These are phyloP conservation scores for Trypanosoma mega DNA, from an alignment of 208 protist genomes.

Conservation along the genomic window DNA sequence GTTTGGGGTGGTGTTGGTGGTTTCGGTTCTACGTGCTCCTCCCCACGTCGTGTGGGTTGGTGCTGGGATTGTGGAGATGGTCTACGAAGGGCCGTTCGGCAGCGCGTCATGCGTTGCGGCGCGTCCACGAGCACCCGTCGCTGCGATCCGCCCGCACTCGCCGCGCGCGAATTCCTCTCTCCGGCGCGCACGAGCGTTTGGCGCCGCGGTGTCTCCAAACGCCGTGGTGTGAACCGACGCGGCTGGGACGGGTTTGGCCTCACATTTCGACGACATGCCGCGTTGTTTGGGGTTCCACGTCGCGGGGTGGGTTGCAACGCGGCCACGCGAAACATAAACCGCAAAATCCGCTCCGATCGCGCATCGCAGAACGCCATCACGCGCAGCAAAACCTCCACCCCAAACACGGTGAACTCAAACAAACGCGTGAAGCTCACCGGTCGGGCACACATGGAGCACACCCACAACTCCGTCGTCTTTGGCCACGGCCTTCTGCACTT, in stretches of 20 bases:
- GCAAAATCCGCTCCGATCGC: constrained; percentile 52
- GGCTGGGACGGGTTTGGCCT: too few species aligned
- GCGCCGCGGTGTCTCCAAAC: not conserved
- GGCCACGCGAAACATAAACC: constrained; percentile 60
- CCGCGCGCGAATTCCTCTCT: not conserved
- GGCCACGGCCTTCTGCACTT: constrained; percentile 34
- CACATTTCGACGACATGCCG: too few species aligned
- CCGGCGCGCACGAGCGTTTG: not conserved
- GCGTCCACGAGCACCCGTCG: constrained; percentile 9
- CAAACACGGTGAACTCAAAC: constrained; percentile 54
- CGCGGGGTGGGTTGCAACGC: too few species aligned
- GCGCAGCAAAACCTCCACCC: constrained; percentile 43
- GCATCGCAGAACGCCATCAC: constrained; percentile 75
- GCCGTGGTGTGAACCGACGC: too few species aligned
- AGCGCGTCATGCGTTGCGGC: too few species aligned
- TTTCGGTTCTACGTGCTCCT: too few species aligned
- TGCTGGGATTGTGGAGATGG: constrained; percentile 3
- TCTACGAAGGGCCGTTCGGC: too few species aligned
- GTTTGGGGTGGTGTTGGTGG: too few species aligned
- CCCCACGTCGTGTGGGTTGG: too few species aligned
- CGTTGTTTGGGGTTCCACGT: too few species aligned
- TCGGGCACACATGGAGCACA: constrained; percentile 54
- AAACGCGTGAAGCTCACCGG: constrained; percentile 61
- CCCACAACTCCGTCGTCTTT: constrained; percentile 25
- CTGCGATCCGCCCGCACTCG: not conserved